Conservation (phyloP, 2,329 filamentous ascomycete genomes). For the Lasiodiplodia sp. region DNA sequence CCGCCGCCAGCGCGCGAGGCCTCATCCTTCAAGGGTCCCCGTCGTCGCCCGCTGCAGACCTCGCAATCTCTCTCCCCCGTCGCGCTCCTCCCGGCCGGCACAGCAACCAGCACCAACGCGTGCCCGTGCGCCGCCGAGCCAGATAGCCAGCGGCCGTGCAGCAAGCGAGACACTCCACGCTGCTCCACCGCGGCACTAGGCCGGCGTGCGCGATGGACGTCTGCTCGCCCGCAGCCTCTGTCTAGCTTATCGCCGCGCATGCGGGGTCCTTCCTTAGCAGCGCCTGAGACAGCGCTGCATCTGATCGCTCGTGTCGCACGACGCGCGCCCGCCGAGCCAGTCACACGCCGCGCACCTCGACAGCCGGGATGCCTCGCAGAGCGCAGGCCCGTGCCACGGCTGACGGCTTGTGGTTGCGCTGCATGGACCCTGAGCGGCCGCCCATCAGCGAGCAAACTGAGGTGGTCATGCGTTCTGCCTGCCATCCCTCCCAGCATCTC, state of each 20-base stretch:
- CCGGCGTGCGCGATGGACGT: conserved; percentile 3
- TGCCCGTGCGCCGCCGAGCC: not conserved
- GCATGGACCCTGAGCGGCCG: conserved; percentile 26
- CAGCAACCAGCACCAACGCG: not conserved
- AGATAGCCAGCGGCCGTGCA: conserved; percentile 23
- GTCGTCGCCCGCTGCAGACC: conserved; percentile 6
- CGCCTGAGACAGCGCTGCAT: conserved; percentile 25
- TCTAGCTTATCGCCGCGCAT: conserved; percentile 27
- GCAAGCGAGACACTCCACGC: conserved; percentile 26
- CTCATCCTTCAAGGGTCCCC: conserved; percentile 8
- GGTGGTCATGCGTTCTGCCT: conserved; percentile 25
- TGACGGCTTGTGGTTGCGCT: conserved; percentile 16
- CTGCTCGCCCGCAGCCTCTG: conserved; percentile 22
- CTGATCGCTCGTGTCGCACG: conserved; percentile 28
- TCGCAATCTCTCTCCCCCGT: not conserved
- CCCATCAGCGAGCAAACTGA: conserved; percentile 3
- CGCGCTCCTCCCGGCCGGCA: not conserved
- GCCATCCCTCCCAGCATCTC: conserved; percentile 13
- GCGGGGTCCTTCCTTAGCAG: conserved; percentile 21
- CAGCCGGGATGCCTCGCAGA: conserved; percentile 12
- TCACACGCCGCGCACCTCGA: conserved; percentile 20
- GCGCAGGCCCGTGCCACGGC: conserved; percentile 22
- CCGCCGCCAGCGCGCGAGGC: conserved; percentile 9
- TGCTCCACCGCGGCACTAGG: conserved; percentile 24
- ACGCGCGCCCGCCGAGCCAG: conserved; percentile 19